Percentiles rank a stretch among this genome's conserved stretches.
Conservation (phyloP, 169 alveolate genomes). For the Perkinsus chesapeaki region DNA sequence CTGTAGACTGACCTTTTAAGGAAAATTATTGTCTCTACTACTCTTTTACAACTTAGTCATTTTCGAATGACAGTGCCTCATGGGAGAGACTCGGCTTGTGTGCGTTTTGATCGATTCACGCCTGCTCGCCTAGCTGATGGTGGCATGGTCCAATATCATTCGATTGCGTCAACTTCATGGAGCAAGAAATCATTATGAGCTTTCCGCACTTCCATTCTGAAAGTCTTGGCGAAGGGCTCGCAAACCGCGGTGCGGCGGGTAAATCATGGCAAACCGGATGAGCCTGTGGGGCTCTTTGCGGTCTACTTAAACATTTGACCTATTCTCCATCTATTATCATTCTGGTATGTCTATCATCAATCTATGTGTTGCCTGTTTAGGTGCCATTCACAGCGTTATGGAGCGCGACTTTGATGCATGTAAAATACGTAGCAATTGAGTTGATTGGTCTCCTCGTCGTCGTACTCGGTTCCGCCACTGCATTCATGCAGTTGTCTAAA, state of each 20-base stretch:
- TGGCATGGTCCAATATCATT: not conserved
- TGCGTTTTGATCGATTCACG: too few relatives aligned
- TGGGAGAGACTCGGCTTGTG: too few relatives aligned
- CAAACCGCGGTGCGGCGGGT: too few relatives aligned
- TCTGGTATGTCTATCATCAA: too few relatives aligned
- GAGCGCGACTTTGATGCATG: not conserved
- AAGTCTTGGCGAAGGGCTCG: too few relatives aligned
- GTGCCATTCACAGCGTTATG: not conserved
- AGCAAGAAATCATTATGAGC: too few relatives aligned
- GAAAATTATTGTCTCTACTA: too few relatives aligned
- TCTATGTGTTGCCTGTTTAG: not conserved
- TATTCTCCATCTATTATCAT: too few relatives aligned
- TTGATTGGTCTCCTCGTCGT: not conserved
- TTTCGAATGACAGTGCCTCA: not conserved
- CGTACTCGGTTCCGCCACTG: not conserved
- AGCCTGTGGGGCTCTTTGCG: not conserved
- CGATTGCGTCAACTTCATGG: not conserved
- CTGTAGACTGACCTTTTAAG: too few relatives aligned
- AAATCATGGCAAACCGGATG: not conserved
- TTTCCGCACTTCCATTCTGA: too few relatives aligned
- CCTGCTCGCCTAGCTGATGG: too few relatives aligned
- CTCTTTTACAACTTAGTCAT: not conserved
- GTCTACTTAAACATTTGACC: too few relatives aligned
- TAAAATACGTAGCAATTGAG: not conserved
- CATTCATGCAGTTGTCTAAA: not conserved